phyloP scores from a whole-genome alignment of 2,329 filamentous ascomycete species.

The Colletotrichum tofieldiae region DNA sequence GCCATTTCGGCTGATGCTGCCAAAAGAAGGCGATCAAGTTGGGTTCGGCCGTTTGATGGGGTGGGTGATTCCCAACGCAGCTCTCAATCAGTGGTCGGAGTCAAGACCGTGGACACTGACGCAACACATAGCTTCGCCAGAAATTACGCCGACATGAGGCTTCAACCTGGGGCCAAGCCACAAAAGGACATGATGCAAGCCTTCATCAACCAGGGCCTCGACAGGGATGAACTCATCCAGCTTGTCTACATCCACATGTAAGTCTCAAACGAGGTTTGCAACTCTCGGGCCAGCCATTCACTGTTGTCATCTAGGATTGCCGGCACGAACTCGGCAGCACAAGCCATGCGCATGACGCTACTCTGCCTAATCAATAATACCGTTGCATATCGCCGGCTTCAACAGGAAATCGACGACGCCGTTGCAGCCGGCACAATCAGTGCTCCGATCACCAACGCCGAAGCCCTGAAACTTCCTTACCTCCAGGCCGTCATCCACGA shows the following conservation, averaged over 20 bases:
- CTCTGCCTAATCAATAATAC: slow-evolving; percentile 65
- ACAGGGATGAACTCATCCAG: slow-evolving; percentile 54
- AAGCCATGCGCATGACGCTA: slow-evolving; percentile 70
- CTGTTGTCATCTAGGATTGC: slow-evolving; percentile 61
- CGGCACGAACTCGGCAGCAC: slow-evolving; percentile 75
- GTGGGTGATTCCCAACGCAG: slow-evolving; percentile 39
- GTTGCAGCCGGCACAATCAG: slow-evolving; percentile 54
- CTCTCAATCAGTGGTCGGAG: background rate
- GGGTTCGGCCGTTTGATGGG: slow-evolving; percentile 58
- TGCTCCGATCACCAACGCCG: slow-evolving; percentile 59
- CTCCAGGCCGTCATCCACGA: slow-evolving; percentile 72
- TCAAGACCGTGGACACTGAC: background rate
- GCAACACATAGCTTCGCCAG: slow-evolving; percentile 46
- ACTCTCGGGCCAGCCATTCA: background rate
- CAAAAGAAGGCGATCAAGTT: slow-evolving; percentile 56
- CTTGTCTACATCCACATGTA: slow-evolving; percentile 59
- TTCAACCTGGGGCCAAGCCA: slow-evolving; percentile 46
- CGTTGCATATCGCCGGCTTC: slow-evolving; percentile 58
- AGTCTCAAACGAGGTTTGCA: slow-evolving; percentile 1
- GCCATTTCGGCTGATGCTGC: slow-evolving; percentile 58
- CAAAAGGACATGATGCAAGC: slow-evolving; percentile 58
- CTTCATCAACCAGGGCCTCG: slow-evolving; percentile 57
- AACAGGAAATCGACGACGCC: slow-evolving; percentile 62
- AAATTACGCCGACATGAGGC: slow-evolving; percentile 48
- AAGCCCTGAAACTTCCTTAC: slow-evolving; percentile 66